These are phyloP conservation scores for Metschnikowia aberdeeniae DNA, from an alignment of 805 yeast genomes.

Conservation along the genomic window DNA sequence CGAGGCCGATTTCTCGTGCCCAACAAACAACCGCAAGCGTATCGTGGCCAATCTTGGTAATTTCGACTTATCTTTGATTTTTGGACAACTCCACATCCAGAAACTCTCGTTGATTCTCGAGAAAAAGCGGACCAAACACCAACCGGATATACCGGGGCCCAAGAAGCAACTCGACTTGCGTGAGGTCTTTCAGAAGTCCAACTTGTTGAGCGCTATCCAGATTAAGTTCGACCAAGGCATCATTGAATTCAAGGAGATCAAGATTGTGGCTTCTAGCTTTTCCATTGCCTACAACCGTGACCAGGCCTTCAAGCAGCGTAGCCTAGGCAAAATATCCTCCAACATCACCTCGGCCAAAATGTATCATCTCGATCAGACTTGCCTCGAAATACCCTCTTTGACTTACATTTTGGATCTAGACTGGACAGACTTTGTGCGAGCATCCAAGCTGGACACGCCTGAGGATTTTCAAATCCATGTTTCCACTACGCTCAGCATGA, in stretches of 20 bases:
- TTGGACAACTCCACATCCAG: conserved; percentile 10
- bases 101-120: conserved; percentile 8
- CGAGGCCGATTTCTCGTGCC: conserved; percentile 7
- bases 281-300: conserved; percentile 12
- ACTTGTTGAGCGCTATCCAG: conserved; percentile 11
- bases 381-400: conserved; percentile 36
- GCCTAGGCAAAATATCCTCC: conserved; percentile 14
- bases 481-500: conserved; percentile 22
- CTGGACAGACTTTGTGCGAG: conserved; percentile 23
- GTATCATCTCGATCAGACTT: conserved; percentile 25
- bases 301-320: conserved; percentile 12
- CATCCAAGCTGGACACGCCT: conserved; percentile 5
- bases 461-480: conserved; percentile 14
- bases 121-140: not conserved
- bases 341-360: conserved; percentile 28
- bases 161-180: conserved; percentile 2
- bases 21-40: not conserved
- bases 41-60: conserved; percentile 5
- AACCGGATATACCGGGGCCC: not conserved
- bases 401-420: conserved; percentile 23
- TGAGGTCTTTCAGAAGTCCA: conserved; percentile 6
- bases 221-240: conserved; percentile 18
- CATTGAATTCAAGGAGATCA: conserved; percentile 10
- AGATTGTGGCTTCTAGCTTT: conserved; percentile 13
- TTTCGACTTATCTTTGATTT: conserved; percentile 7